Evolutionary conservation across 2,329 filamentous ascomycete species (phyloP).

Genomic region (Onygenales sp.): DNA sequence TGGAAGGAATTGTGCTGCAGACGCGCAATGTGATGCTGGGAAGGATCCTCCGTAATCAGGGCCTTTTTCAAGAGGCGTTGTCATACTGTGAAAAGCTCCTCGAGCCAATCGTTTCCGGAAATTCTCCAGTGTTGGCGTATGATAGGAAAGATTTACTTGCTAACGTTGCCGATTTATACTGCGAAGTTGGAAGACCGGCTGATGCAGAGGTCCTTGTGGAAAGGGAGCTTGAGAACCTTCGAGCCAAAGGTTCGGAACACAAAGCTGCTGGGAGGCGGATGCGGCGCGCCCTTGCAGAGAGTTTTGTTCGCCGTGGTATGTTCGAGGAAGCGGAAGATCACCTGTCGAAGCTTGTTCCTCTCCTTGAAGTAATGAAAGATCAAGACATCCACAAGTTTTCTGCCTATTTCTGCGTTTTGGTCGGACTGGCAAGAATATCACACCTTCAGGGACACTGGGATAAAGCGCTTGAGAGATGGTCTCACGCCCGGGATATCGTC

Average conservation of each 20-base stretch:
- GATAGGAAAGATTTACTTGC: conserved; percentile 6
- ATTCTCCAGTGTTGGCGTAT: background rate
- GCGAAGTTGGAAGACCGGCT: background rate
- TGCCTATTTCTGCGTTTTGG: background rate
- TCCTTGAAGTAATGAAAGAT: background rate
- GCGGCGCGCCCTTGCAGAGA: background rate
- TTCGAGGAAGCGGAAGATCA: background rate
- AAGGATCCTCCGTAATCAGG: background rate
- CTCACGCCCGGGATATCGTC: background rate
- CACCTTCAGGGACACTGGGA: conserved; percentile 6
- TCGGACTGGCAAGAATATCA: conserved; percentile 3
- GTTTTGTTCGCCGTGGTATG: background rate
- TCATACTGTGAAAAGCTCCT: background rate
- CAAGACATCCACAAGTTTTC: background rate
- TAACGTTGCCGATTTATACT: conserved; percentile 3
- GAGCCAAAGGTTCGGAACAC: background rate
- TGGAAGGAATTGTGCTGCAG: background rate
- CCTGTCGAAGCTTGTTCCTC: background rate
- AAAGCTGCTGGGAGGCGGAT: background rate
- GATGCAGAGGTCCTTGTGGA: background rate
- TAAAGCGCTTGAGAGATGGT: conserved; percentile 1
- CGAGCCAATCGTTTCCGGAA: background rate
- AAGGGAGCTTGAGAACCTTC: background rate
- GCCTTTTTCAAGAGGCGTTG: background rate
- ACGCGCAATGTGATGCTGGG: background rate